A percentile compares a stretch with the other conserved stretches of the same genome.
Conservation (phyloP, 2,329 filamentous ascomycete species). For the Pseudogymnoascus sp. region DNA sequence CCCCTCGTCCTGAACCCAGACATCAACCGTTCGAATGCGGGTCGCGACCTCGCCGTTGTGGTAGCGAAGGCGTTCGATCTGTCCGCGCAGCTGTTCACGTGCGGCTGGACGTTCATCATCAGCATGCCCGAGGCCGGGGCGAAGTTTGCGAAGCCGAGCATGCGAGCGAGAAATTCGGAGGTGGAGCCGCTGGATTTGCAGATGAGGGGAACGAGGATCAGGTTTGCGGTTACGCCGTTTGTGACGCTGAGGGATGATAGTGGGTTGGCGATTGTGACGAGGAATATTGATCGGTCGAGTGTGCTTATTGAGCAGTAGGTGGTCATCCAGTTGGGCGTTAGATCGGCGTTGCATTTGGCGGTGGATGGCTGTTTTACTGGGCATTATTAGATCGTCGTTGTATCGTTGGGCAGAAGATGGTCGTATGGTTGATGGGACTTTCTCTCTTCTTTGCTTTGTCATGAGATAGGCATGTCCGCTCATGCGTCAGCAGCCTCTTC, state of each 20-base stretch:
- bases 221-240: constrained; percentile 45
- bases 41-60: constrained; percentile 31
- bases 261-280: constrained; percentile 9
- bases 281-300: neutral
- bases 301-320: constrained; percentile 1
- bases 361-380: neutral
- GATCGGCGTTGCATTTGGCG: neutral
- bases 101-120: constrained; percentile 34
- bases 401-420: neutral
- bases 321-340: neutral
- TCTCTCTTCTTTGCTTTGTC: too few species aligned
- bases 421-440: neutral
- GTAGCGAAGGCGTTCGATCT: constrained; percentile 36
- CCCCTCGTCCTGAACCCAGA: constrained; percentile 33
- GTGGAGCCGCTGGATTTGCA: constrained; percentile 37
- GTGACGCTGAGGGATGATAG: constrained; percentile 45
- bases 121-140: constrained; percentile 41
- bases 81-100: constrained; percentile 39
- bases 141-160: constrained; percentile 41
- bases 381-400: neutral
- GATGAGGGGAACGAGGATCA: constrained; percentile 42
- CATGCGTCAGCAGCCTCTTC: too few species aligned
- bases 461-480: too few species aligned
- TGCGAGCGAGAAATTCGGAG: constrained; percentile 34
- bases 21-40: constrained; percentile 30